Base-by-base conservation (phyloP, 2,329 filamentous ascomycete species). In the Knufia petricola region DNA sequence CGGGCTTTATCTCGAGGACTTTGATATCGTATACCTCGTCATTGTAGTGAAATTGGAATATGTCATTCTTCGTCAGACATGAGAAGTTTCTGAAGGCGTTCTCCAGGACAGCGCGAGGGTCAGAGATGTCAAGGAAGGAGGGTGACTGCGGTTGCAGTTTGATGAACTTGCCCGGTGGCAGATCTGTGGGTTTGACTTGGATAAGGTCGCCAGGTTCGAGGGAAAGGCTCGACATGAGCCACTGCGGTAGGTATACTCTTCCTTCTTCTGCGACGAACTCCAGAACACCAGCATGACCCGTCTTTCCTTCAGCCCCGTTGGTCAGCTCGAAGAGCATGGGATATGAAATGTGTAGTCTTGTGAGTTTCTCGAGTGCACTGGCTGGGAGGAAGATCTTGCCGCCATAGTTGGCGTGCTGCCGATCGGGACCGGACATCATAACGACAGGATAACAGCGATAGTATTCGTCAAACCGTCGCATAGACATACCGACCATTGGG, bases 261-360 rank as follows among this genome's bases (percentile, higher is more conserved):
- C 92, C 92, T 67, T 98, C 92, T 64, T 98, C 92, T 3, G 92
- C 92, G 49, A 95, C 92, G 63, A 98, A 98, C 67, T 98, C 92
- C 55, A 98, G 69, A 17, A 98, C 92, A 72, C 92, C 92, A 3
- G 87, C 89, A 67, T 98, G 92, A 21, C 90, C 92, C 64, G 85
- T 83, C 64, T 77, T 83, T 23, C 79, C 79, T 63, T 82, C 83
- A 53, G 84, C 80, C 20, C 89, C 88, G 63, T 96, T 98, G 60
- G 87, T 85, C 57, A 98, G 76, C 76, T 98, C 90, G 72, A 98
- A 94, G 57, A 96, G 78, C 74, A 98, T 86, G 6, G 92, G 92
- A 73, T 95, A 98, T 64, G 94, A 89, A 54, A 98, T 94, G 67
- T 96, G 90, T 13, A 98, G 73, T 62, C 89, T 80, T 13, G 92